Percentiles rank a stretch among this genome's conserved stretches.
Conservation (phyloP, 2,329 filamentous ascomycete species). For the Colletotrichum spinosum region DNA sequence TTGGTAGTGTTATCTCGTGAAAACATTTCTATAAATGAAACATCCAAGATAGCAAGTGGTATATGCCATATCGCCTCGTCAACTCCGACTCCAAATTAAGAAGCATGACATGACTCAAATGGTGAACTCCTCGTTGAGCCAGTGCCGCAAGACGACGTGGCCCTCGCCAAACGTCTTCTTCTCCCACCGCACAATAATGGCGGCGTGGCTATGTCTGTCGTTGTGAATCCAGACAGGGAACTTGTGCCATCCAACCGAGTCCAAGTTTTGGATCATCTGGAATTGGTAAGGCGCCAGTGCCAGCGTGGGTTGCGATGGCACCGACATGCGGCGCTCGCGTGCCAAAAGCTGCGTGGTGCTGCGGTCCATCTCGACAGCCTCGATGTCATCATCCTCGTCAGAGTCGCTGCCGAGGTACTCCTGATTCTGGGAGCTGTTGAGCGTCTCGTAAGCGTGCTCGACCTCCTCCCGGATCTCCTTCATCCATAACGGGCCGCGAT, state of each 20-base stretch:
- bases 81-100: conserved; percentile 7
- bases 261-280: conserved; percentile 82
- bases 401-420: conserved; percentile 74
- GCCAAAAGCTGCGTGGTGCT: conserved; percentile 55
- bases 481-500: conserved; percentile 77
- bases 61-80: no score
- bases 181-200: conserved; percentile 84
- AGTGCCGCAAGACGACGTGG: conserved; percentile 81
- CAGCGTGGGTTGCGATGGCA: conserved; percentile 72
- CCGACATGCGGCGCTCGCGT: conserved; percentile 54
- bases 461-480: conserved; percentile 81
- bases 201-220: conserved; percentile 84
- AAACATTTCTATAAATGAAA: no score
- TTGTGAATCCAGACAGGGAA: conserved; percentile 82
- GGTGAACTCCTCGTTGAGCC: conserved; percentile 80
- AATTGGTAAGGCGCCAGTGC: conserved; percentile 86
- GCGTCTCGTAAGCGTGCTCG: conserved; percentile 80
- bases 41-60: no score
- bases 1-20: no score
- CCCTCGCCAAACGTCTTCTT: conserved; percentile 80
- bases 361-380: conserved; percentile 46
- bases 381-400: conserved; percentile 57
- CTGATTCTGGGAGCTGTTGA: conserved; percentile 75
- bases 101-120: conserved; percentile 50
- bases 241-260: conserved; percentile 74